Conservation (phyloP, 257 asterid species). For the Solanum clarkiae region DNA sequence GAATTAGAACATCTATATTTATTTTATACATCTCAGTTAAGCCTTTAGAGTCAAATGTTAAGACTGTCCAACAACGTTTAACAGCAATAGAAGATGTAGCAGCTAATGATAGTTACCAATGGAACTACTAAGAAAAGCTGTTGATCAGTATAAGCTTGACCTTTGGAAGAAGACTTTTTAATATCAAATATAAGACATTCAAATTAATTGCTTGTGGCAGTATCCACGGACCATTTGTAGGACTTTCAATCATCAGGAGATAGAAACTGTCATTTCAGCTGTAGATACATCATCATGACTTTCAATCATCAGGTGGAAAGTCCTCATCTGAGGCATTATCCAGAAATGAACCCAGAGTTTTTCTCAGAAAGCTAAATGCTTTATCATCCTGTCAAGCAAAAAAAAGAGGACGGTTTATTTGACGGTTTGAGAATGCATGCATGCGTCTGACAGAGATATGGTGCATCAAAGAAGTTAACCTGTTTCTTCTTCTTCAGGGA, state of each 20-base stretch:
- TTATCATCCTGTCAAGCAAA: conserved; percentile 67
- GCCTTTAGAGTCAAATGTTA: background rate
- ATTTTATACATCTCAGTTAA: background rate
- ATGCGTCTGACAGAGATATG: background rate
- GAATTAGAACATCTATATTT: background rate
- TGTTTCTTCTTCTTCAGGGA: conserved; percentile 93
- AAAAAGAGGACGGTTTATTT: background rate
- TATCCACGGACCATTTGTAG: background rate
- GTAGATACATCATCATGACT: background rate
- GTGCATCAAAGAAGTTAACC: conserved; percentile 27
- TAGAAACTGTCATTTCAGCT: background rate
- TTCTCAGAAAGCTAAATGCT: conserved; percentile 77
- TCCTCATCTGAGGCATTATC: conserved; percentile 91
- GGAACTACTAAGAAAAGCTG: background rate
- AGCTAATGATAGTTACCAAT: background rate
- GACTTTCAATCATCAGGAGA: conserved; percentile 8
- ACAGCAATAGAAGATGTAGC: background rate
- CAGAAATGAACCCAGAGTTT: conserved; percentile 76
- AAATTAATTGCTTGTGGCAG: background rate
- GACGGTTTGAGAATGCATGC: background rate
- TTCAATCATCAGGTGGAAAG: conserved; percentile 61
- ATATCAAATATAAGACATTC: background rate
- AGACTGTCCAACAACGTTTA: background rate
- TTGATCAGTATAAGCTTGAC: background rate
- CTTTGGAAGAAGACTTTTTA: background rate